These are phyloP conservation scores for Starmera amethionina DNA, from an alignment of 805 yeast genomes.

Conservation along the genomic window DNA sequence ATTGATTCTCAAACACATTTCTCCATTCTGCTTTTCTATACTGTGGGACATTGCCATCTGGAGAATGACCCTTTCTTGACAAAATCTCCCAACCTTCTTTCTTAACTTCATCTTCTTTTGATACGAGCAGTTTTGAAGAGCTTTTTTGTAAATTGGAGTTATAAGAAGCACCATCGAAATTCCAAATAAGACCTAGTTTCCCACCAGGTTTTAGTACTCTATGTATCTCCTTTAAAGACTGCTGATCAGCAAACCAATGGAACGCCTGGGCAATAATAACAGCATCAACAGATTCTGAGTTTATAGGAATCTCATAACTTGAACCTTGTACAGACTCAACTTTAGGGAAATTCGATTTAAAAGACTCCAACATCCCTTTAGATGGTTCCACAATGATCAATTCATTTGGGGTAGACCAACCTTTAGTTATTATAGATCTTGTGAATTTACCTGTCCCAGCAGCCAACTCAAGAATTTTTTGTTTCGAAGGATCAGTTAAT, in stretches of 20 bases:
- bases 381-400: constrained; percentile 46
- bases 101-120: constrained; percentile 3
- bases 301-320: constrained; percentile 36
- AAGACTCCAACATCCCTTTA: constrained; percentile 43
- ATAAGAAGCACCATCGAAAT: constrained; percentile 29
- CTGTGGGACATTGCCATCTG: constrained; percentile 44
- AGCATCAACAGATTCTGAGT: constrained; percentile 35
- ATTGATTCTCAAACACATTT: constrained; percentile 22
- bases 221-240: constrained; percentile 36
- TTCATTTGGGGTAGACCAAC: constrained; percentile 23
- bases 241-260: constrained; percentile 54
- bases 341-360: constrained; percentile 35
- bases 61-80: constrained; percentile 12
- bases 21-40: constrained; percentile 42
- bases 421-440: constrained; percentile 26
- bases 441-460: constrained; percentile 63
- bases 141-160: constrained; percentile 7
- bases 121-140: constrained; percentile 2
- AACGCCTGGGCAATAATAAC: constrained; percentile 51
- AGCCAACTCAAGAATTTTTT: constrained; percentile 38
- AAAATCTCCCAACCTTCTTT: constrained; percentile 8
- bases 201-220: constrained; percentile 44
- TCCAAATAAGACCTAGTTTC: constrained; percentile 49
- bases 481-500: constrained; percentile 18
- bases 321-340: constrained; percentile 29